These are phyloP conservation scores for Globisporangium nodosum DNA, from an alignment of 352 stramenopile species.

Conservation along the genomic window DNA sequence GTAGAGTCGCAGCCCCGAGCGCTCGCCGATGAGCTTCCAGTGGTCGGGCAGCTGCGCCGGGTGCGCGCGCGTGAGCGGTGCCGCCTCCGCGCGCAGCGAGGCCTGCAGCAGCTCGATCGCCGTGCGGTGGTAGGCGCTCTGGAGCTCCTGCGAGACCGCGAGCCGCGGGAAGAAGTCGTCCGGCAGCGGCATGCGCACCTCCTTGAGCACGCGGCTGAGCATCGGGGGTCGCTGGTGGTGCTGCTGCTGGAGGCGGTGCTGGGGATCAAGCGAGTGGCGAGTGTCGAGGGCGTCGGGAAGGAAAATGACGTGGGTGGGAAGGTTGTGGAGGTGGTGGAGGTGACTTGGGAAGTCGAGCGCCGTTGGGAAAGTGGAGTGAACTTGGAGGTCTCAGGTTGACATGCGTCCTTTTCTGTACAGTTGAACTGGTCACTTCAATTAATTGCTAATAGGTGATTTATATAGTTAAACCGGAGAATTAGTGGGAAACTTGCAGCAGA, in stretches of 20 bases:
- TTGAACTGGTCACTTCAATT: not conserved
- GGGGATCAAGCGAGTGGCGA: not conserved
- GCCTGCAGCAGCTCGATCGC: conserved; percentile 30
- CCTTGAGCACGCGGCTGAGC: conserved; percentile 53
- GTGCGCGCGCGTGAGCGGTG: conserved; percentile 41
- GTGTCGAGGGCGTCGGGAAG: not conserved
- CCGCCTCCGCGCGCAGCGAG: conserved; percentile 31
- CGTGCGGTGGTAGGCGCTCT: conserved; percentile 26
- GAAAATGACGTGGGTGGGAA: not conserved
- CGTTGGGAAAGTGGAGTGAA: not conserved
- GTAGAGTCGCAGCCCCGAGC: conserved; percentile 47
- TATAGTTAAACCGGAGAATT: not conserved
- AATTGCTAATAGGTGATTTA: not conserved
- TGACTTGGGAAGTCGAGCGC: no score
- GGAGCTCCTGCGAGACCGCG: conserved; percentile 26
- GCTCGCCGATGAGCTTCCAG: conserved; percentile 57
- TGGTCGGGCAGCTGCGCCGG: conserved; percentile 43
- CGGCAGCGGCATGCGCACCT: conserved; percentile 57
- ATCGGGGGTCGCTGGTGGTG: conserved; percentile 12
- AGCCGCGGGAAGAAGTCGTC: conserved; percentile 62
- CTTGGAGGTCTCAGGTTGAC: not conserved
- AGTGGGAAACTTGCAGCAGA: not conserved
- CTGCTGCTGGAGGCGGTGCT: conserved; percentile 2
- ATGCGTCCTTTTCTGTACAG: not conserved
- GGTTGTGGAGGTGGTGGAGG: not conserved